These are phyloP conservation scores for Penicillium soppii DNA, from an alignment of 495 filamentous ascomycete genomes.

Conservation along the genomic window DNA sequence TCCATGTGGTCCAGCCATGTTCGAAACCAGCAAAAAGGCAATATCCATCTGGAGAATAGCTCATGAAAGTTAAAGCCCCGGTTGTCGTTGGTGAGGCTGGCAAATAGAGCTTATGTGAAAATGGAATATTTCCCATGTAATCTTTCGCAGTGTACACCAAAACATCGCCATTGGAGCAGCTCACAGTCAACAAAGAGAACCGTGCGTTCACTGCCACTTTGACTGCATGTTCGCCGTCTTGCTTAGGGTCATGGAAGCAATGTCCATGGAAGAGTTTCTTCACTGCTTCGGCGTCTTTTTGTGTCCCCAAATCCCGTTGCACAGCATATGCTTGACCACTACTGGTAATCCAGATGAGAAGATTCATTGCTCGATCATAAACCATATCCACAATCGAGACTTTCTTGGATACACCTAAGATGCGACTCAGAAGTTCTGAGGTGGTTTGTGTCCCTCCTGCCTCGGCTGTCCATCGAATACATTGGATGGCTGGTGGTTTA, in stretches of 20 bases:
- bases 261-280: conserved; percentile 84
- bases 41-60: conserved; percentile 94
- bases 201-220: conserved; percentile 86
- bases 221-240: conserved; percentile 57
- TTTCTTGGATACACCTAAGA: conserved; percentile 80
- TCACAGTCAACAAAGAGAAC: conserved; percentile 89
- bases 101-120: conserved; percentile 75
- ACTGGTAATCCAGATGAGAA: conserved; percentile 88
- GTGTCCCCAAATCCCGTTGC: conserved; percentile 57
- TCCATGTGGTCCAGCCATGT: conserved; percentile 93
- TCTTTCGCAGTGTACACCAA: conserved; percentile 87
- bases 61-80: conserved; percentile 70
- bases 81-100: conserved; percentile 62
- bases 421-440: conserved; percentile 85
- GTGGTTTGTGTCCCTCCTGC: conserved; percentile 78
- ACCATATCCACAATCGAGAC: conserved; percentile 80
- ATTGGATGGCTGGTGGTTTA: conserved; percentile 92
- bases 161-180: conserved; percentile 76
- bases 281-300: conserved; percentile 31
- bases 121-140: conserved; percentile 86
- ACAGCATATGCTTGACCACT: conserved; percentile 92
- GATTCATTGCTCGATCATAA: conserved; percentile 95
- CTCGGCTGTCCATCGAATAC: conserved; percentile 91
- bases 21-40: conserved; percentile 94
- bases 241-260: conserved; percentile 78